Evolutionary conservation across 2,329 filamentous ascomycete genomes (phyloP), one percentile per base, ranked within the genome.

Genomic region (Graphium sp.): DNA sequence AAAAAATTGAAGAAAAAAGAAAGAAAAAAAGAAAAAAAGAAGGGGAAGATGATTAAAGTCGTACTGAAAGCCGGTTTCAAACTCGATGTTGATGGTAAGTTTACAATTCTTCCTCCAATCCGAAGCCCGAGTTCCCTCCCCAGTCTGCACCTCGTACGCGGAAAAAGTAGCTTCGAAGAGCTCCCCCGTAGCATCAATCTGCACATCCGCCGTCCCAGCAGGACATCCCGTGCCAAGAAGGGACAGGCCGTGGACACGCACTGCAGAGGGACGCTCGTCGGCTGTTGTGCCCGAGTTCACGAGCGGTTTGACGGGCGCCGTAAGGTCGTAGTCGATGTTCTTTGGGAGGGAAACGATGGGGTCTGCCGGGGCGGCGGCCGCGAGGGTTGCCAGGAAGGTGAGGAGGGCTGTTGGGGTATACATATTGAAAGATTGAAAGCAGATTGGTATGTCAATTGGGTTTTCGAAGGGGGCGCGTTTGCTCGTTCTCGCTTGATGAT

Each of bases 181-280:
- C 5, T 35, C 33, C 5, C 39, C 38, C 10, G 35, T 41, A 15
- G 34, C 37, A 15, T 44, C 41, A 18, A 44, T 29, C 19, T 41
- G 37, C 8, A 44, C 39, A 12, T 41, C 35, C 21, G 40, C 41
- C 22, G 24, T 37, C 12, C 36, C 38, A 10, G 32, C 29, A 8
- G 41, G 40, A 28, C 41, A 44, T n/a, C 41, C 41, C 24, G 34
- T 40, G 13, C 41, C 41, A 10, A 42, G 35, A 17, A 41, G 34
- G 19, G 33, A 39, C 17, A 44, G 15, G 22, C 36, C 38, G 7
- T 23, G 20, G 30, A 44, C 33, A 30, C 32, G 41, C 28, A 42
- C 55, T 12, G 45, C 40, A 9, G 50, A 46, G 36, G 55, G 58
- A 37, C 53, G 57, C 1, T 45, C 49, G 16, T 56, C 55, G 1